Evolutionary conservation across 2,329 filamentous ascomycete genomes (phyloP).

Genomic region (Tympanopsis confertula): DNA sequence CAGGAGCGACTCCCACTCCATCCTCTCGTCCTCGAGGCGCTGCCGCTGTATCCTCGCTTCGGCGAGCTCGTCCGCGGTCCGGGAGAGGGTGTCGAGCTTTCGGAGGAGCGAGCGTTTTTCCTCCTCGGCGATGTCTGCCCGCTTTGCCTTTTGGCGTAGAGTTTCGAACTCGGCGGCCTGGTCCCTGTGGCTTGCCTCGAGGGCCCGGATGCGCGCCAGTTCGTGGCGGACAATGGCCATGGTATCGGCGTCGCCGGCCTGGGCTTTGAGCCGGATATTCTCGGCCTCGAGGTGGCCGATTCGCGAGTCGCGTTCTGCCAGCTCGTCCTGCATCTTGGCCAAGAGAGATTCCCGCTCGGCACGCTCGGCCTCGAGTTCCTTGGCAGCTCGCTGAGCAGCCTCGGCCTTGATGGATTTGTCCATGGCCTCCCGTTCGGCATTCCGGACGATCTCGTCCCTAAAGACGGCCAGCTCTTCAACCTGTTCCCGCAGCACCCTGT

Average conservation of each 20-base stretch:
- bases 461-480: conserved; percentile 56
- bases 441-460: conserved; percentile 60
- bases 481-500: conserved; percentile 67
- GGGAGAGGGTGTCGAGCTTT: conserved; percentile 63
- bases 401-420: conserved; percentile 41
- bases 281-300: conserved; percentile 71
- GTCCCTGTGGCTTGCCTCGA: conserved; percentile 73
- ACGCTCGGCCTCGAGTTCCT: conserved; percentile 48
- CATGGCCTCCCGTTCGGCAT: conserved; percentile 38
- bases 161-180: conserved; percentile 71
- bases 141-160: conserved; percentile 69
- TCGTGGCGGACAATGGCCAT: conserved; percentile 77
- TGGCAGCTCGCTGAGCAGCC: conserved; percentile 31
- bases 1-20: conserved; percentile 78
- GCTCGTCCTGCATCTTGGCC: conserved; percentile 50
- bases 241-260: conserved; percentile 77
- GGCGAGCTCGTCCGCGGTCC: conserved; percentile 63
- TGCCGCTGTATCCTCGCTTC: conserved; percentile 76
- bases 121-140: conserved; percentile 88
- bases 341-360: conserved; percentile 42
- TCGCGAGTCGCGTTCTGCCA: conserved; percentile 59
- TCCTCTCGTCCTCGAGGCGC: conserved; percentile 75
- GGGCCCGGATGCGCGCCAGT: conserved; percentile 74
- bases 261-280: conserved; percentile 71
- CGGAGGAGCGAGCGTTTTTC: conserved; percentile 78